Conservation (phyloP, 192 early-diverging fungal genomes). For the Gamsiella multidivaricata region DNA sequence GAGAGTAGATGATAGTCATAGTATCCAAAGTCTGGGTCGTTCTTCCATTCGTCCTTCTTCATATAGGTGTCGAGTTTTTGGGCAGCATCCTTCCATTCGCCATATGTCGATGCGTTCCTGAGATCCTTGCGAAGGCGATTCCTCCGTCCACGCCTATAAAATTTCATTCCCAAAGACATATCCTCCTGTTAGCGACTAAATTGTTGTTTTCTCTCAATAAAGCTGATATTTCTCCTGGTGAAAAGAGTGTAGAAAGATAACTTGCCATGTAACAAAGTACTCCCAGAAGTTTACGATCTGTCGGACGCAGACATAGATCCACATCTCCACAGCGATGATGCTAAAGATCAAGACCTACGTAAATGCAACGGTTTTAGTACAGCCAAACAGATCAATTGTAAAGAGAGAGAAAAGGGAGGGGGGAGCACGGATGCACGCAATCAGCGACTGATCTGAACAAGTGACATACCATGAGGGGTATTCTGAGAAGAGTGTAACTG, state of each 20-base stretch:
- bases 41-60: constrained; percentile 80
- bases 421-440: neutral
- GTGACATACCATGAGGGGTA: constrained; percentile 63
- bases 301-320: constrained; percentile 67
- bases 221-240: no score
- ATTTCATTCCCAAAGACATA: no score
- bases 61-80: constrained; percentile 68
- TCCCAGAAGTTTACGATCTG: constrained; percentile 75
- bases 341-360: constrained; percentile 62
- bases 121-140: constrained; percentile 59
- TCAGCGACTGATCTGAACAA: neutral
- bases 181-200: no score
- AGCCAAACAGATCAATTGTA: no score
- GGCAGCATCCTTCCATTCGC: constrained; percentile 73
- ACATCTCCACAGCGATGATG: constrained; percentile 71
- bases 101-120: constrained; percentile 66
- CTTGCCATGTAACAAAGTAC: constrained; percentile 67
- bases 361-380: no score
- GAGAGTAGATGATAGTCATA: constrained; percentile 74
- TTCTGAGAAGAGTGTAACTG: constrained; percentile 62
- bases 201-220: no score
- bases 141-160: constrained; percentile 64
- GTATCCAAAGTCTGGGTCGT: constrained; percentile 63
- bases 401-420: neutral
- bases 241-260: neutral